Conservation (phyloP, 1,139 yeast genomes). For the Starmera stellimalicola region DNA sequence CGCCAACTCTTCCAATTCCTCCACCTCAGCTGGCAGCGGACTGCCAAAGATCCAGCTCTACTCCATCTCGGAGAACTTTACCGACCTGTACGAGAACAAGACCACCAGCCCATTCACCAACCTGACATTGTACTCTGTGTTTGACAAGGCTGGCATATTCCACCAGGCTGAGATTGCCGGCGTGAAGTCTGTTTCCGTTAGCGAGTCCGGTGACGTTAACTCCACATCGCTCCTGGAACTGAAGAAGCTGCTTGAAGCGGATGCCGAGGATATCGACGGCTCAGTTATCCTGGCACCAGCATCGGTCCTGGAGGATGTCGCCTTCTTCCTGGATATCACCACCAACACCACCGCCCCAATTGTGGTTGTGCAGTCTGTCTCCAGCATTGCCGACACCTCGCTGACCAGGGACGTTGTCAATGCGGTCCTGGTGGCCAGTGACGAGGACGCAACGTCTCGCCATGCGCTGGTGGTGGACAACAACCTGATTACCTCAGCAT, state of each 20-base stretch:
- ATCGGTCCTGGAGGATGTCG: conserved; percentile 47
- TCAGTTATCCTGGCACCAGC: conserved; percentile 47
- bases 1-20: conserved; percentile 1
- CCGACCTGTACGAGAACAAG: conserved; percentile 6
- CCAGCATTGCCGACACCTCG: conserved; percentile 43
- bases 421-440: conserved; percentile 39
- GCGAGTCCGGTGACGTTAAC: conserved; percentile 1
- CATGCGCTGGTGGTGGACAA: conserved; percentile 46
- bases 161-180: neutral
- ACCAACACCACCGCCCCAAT: conserved; percentile 35
- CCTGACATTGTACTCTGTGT: neutral
- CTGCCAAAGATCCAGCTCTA: conserved; percentile 6
- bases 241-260: neutral
- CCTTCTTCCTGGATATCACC: conserved; percentile 41
- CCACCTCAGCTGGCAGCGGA: neutral
- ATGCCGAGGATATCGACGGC: conserved; percentile 24
- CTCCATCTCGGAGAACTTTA: conserved; percentile 9
- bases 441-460: conserved; percentile 28
- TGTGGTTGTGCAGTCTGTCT: conserved; percentile 44
- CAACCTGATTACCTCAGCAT: conserved; percentile 41
- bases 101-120: neutral
- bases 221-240: conserved; percentile 1
- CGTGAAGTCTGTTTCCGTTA: neutral
- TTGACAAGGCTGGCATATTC: neutral
- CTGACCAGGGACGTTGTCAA: conserved; percentile 47